Evolutionary conservation across 768 basidiomycete genomes (phyloP).

Genomic region (Suillus clintonianus): DNA sequence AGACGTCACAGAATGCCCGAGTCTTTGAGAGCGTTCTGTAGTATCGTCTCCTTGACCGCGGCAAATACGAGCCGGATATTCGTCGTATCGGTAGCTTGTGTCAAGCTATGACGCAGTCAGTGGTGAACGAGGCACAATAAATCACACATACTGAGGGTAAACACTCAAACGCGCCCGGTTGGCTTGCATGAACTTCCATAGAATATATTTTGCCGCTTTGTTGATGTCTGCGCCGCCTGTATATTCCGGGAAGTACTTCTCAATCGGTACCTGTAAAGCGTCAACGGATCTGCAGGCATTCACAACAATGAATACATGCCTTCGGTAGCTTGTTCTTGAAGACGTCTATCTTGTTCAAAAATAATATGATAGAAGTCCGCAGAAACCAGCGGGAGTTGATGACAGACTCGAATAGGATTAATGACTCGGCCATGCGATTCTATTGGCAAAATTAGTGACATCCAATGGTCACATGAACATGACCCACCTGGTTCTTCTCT

Average conservation of each 20-base stretch:
- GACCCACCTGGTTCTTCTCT: conserved; percentile 41
- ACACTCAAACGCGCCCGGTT: conserved; percentile 83
- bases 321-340: conserved; percentile 76
- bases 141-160: conserved; percentile 77
- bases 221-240: conserved; percentile 88
- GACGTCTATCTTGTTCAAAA: conserved; percentile 74
- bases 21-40: conserved; percentile 85
- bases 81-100: conserved; percentile 86
- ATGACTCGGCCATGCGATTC: conserved; percentile 78
- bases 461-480: not conserved
- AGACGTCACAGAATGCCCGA: conserved; percentile 69
- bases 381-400: conserved; percentile 83
- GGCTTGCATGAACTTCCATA: conserved; percentile 94
- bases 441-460: conserved; percentile 19
- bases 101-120: conserved; percentile 49
- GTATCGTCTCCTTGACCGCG: conserved; percentile 90
- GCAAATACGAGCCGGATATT: conserved; percentile 84
- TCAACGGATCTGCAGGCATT: not conserved
- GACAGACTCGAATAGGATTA: conserved; percentile 74
- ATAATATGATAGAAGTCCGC: conserved; percentile 64
- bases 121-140: not conserved
- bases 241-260: conserved; percentile 84
- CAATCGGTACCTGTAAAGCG: conserved; percentile 60
- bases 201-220: conserved; percentile 91
- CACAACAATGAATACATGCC: conserved; percentile 12